Evolutionary conservation across 2,329 filamentous ascomycete genomes (phyloP), one percentile per base, ranked within the genome.

Genomic region (Sclerotinia nivalis): DNA sequence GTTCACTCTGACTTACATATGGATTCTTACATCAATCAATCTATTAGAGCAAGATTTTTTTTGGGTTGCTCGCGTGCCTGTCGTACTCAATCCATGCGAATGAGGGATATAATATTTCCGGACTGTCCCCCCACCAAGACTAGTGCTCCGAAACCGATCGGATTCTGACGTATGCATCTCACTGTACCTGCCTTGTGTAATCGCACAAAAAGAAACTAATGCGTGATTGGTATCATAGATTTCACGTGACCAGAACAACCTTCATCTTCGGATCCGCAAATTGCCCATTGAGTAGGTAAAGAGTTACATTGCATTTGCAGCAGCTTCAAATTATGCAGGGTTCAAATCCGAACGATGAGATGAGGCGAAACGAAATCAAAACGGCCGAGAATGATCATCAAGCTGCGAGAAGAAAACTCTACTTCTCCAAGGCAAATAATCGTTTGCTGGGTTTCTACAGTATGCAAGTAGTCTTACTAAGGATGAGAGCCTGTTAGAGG

Each of bases 101-200:
- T 68, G 66, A 68, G 66, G 56, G 66, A 68, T 64, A 68, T 68
- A 54, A 64, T 62, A 54, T 34, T 68, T 54, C 66, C 66, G 56
- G 50, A n/a, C 25, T 34, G 4, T 50, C 45, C 22, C 18, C n/a
- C 58, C 56, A 47, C 31, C 45, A 37, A 64, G 22, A 50, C 60
- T 22, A 64, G 47, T 31, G 31, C 22, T 22, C 61, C 4, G 45
- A 25, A 25, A 6, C 47, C 61, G 31, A 52, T 52, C 61, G 7
- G 31, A 28, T 40, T 25, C 61, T 64, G 61, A 64, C 47, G 61
- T 64, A 64, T 60, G 8, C 28, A 25, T 64, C 61, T n/a, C 37
- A 43, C 37, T 43, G 56, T 61, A 37, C 60, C 45, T 37, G 60
- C 43, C 28, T 62, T 62, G 59, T 62, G 59, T n/a, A 34, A 62